Conservation (phyloP, 331 rosid genomes). For the Cydonia oblonga region DNA sequence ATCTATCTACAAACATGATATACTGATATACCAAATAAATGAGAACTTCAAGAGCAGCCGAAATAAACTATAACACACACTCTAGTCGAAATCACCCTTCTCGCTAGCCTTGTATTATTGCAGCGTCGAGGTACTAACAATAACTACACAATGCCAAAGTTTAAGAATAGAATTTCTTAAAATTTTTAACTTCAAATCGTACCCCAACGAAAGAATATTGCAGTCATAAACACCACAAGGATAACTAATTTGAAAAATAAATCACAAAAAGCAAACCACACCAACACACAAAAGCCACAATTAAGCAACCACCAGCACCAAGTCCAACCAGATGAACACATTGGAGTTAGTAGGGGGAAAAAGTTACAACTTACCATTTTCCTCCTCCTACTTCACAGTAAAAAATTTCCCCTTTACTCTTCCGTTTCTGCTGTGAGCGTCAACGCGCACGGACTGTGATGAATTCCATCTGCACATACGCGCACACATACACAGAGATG, state of each 20-base stretch:
- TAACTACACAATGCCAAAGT: not conserved
- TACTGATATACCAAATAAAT: not conserved
- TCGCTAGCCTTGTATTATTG: not conserved
- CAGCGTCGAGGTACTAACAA: not conserved
- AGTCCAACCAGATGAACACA: not conserved
- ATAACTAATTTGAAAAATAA: not conserved
- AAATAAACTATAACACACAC: not conserved
- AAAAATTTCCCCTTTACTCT: not conserved
- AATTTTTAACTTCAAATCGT: not conserved
- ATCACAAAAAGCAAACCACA: not conserved
- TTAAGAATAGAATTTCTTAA: not conserved
- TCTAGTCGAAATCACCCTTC: not conserved
- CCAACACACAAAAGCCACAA: not conserved
- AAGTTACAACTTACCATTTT: conserved; percentile 16
- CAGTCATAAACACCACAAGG: not conserved
- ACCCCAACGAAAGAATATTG: not conserved
- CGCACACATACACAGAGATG: not conserved
- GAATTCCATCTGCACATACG: not conserved
- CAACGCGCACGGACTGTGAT: not conserved
- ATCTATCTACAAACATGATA: not conserved
- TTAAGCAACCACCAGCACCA: not conserved
- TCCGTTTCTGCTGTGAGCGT: not conserved
- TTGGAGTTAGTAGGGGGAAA: not conserved
- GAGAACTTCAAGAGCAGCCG: not conserved
- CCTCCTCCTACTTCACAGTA: not conserved